Evolutionary conservation across 2,329 filamentous ascomycete species (phyloP).

Genomic region (Acarospora socialis): DNA sequence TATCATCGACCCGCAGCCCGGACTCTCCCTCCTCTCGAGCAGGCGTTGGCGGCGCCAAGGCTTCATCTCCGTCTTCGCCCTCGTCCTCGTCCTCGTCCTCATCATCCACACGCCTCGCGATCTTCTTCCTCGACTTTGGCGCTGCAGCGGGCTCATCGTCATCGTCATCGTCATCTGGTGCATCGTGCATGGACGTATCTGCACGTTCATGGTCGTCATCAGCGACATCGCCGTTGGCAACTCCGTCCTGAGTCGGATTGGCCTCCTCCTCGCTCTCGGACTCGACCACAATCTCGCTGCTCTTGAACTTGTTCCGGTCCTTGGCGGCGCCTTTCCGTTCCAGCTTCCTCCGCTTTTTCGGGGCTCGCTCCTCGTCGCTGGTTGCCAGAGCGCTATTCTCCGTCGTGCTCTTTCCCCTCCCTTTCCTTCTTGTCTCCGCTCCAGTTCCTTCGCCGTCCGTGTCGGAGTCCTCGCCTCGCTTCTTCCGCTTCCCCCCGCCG

Average conservation of each 20-base stretch:
- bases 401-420: conserved; percentile 33
- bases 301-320: conserved; percentile 60
- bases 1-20: too few relatives aligned
- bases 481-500: conserved; percentile 42
- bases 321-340: conserved; percentile 36
- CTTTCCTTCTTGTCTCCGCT: conserved; percentile 23
- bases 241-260: conserved; percentile 12
- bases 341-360: conserved; percentile 35
- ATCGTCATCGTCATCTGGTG: neutral
- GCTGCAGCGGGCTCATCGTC: neutral
- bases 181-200: conserved; percentile 1
- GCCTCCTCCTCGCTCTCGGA: conserved; percentile 45
- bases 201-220: neutral
- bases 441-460: conserved; percentile 34
- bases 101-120: neutral
- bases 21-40: too few relatives aligned
- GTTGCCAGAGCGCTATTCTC: conserved; percentile 27
- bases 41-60: too few relatives aligned
- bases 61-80: too few relatives aligned
- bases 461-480: conserved; percentile 42
- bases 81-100: conserved; percentile 4
- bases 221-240: conserved; percentile 15
- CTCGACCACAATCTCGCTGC: conserved; percentile 67
- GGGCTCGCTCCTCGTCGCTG: conserved; percentile 16
- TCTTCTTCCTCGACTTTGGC: neutral